Percentiles rank a stretch among this genome's conserved stretches.
phyloP scores from a whole-genome alignment of 2,329 filamentous ascomycete species.

The Aspergillus fijiensis region DNA sequence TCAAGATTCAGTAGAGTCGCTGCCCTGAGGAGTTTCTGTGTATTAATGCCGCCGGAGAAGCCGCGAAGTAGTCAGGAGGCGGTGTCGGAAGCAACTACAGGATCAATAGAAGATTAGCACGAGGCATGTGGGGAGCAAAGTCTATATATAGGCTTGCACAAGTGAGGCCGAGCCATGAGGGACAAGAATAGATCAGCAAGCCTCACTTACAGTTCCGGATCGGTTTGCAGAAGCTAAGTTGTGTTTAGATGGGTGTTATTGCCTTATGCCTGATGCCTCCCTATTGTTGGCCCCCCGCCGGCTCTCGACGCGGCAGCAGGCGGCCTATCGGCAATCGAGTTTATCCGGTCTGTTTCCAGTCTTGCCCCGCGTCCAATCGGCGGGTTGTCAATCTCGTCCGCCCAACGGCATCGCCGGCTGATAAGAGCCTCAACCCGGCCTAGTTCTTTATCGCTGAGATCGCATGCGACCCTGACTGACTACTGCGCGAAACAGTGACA shows the following conservation, averaged over 20 bases:
- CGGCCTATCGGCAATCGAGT: slow-evolving; percentile 24
- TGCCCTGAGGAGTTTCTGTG: background rate
- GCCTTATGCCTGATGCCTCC: slow-evolving; percentile 8
- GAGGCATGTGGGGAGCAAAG: background rate
- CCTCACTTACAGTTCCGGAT: background rate
- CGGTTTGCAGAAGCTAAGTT: background rate
- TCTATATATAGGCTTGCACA: background rate
- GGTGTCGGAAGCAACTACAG: slow-evolving; percentile 23
- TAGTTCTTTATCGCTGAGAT: slow-evolving; percentile 7
- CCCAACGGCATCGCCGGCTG: slow-evolving; percentile 14
- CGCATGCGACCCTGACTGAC: slow-evolving; percentile 14
- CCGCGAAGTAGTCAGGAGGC: slow-evolving; percentile 14
- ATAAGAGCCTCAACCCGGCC: slow-evolving; percentile 16
- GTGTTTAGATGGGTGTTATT: background rate
- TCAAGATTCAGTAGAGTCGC: background rate
- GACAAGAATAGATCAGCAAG: background rate
- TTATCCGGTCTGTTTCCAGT: slow-evolving; percentile 18
- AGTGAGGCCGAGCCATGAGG: background rate
- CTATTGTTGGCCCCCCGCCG: slow-evolving; percentile 14
- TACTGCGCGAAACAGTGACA: slow-evolving; percentile 8
- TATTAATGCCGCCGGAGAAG: background rate
- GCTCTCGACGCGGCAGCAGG: slow-evolving; percentile 13
- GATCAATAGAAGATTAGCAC: background rate
- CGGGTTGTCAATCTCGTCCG: slow-evolving; percentile 14
- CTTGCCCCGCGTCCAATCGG: slow-evolving; percentile 22